A percentile compares a stretch with the other conserved stretches of the same genome.
These are phyloP conservation scores for Spencermartinsiella ligniputridi DNA, from an alignment of 1,139 yeast genomes.

Conservation along the genomic window DNA sequence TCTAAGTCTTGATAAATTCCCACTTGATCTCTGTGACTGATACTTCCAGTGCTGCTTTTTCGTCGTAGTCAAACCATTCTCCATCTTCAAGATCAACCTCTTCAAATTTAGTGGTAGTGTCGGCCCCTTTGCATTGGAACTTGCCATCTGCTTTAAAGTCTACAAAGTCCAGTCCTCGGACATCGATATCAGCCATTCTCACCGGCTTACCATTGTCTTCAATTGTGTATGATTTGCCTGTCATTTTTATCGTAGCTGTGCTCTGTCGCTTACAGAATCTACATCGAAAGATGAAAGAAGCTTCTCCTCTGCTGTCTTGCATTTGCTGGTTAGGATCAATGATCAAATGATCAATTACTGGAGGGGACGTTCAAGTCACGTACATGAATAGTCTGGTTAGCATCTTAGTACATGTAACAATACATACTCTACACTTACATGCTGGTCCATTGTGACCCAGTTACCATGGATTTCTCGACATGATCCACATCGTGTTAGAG, in stretches of 20 bases:
- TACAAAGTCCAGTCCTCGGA: slow-evolving; percentile 75
- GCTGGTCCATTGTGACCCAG: slow-evolving; percentile 65
- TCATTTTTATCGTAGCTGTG: slow-evolving; percentile 26
- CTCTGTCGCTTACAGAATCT: slow-evolving; percentile 54
- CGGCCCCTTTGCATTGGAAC: slow-evolving; percentile 58
- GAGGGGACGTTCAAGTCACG: too few species aligned
- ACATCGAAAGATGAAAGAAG: slow-evolving; percentile 80
- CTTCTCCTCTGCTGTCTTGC: slow-evolving; percentile 77
- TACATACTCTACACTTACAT: slow-evolving; percentile 35
- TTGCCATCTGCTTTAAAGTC: slow-evolving; percentile 67
- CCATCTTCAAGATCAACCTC: slow-evolving; percentile 72
- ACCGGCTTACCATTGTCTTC: slow-evolving; percentile 39
- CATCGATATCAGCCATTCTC: slow-evolving; percentile 64
- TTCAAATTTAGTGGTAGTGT: slow-evolving; percentile 47
- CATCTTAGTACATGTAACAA: not conserved
- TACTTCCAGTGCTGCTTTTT: slow-evolving; percentile 74
- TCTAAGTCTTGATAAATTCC: slow-evolving; percentile 39
- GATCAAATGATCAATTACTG: too few species aligned
- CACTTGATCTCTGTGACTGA: slow-evolving; percentile 70
- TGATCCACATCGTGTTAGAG: slow-evolving; percentile 49
- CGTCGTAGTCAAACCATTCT: slow-evolving; percentile 97
- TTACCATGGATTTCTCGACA: slow-evolving; percentile 79
- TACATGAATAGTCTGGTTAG: slow-evolving; percentile 7
- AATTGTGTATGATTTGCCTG: slow-evolving; percentile 29
- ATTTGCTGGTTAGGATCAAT: slow-evolving; percentile 34